phyloP scores from a whole-genome alignment of 768 basidiomycete genomes.

The Pilatotrama ljubarskyi region DNA sequence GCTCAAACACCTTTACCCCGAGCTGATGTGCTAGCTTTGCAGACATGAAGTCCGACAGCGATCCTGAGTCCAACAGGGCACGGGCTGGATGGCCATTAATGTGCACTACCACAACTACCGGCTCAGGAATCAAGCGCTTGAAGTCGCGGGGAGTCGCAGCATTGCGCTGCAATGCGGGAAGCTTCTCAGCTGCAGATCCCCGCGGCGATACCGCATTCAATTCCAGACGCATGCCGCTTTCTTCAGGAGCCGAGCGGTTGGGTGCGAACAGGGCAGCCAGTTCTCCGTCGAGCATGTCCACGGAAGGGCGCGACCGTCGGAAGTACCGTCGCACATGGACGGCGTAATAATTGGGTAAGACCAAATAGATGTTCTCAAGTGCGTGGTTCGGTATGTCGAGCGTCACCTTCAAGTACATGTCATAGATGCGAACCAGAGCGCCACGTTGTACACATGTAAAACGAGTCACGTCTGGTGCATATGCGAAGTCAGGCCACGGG shows the following conservation, averaged over 20 bases:
- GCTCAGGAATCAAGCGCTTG: slow-evolving; percentile 16
- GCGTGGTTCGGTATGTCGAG: background rate
- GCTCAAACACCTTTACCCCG: background rate
- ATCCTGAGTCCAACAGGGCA: slow-evolving; percentile 31
- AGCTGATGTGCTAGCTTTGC: slow-evolving; percentile 32
- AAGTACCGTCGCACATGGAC: background rate
- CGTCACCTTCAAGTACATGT: background rate
- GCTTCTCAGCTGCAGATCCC: no score
- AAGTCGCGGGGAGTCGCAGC: background rate
- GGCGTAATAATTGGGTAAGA: slow-evolving; percentile 8
- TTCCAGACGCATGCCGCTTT: no score
- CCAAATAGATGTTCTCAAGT: slow-evolving; percentile 1
- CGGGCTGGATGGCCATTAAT: slow-evolving; percentile 25
- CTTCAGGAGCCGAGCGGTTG: no score
- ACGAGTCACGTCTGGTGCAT: background rate
- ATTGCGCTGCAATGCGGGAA: slow-evolving; percentile 10
- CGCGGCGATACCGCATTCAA: no score
- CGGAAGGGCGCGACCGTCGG: no score
- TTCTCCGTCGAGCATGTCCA: slow-evolving; percentile 5
- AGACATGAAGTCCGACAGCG: slow-evolving; percentile 35
- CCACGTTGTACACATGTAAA: background rate
- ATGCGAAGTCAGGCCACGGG: background rate
- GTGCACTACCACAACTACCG: slow-evolving; percentile 1
- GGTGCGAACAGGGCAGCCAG: background rate
- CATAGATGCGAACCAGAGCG: background rate